Base-by-base conservation (phyloP, 2,329 filamentous ascomycete species). In the Aspergillus tubingensis region DNA sequence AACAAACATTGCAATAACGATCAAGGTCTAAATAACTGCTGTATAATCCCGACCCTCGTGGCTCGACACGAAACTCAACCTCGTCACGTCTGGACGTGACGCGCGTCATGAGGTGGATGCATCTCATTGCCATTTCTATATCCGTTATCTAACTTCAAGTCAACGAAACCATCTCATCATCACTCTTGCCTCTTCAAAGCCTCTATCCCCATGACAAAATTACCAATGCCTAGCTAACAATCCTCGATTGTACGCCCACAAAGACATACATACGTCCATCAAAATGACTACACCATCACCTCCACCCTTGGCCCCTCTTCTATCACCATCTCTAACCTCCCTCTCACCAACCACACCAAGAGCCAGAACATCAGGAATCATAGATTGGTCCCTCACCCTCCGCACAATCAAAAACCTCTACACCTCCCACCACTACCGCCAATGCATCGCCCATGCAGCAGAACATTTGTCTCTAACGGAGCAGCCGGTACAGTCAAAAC, bases 361-460 rank as follows among this genome's bases (percentile, higher is more conserved):
- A 32, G 17, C 15, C 8, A 25, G 1, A 8, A 62, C 67, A 38
- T 8, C 21, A 58, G 39, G 8, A 68, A 70, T 5, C 53, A 48
- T 5, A 60, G 63, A 78, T 54, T 79, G 78, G 77, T 71, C 71
- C 43, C 27, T 43, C 8, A 67, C 65, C 3, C 67, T 80, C 3
- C 61, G 68, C 11, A 67, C 69, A 11, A 66, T 78, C 55, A 80
- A 79, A 55, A 48, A 68, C 23, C 65, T 78, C 13, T 78, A 76
- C 60, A 39, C 74, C 13, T 68, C 71, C 41, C 70, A 70, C 6
- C 74, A 77, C 61, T 79, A 78, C 67, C 79, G 77, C 43, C 74
- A 77, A 66, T 80, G 78, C 64, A 69, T 72, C 25, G 63, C 70
- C 13, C 70, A 67, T 38, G 72, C 73, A 21, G 62, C 62, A 5